Conservation (phyloP, 495 filamentous ascomycete genomes). For the Copromyces sp. region DNA sequence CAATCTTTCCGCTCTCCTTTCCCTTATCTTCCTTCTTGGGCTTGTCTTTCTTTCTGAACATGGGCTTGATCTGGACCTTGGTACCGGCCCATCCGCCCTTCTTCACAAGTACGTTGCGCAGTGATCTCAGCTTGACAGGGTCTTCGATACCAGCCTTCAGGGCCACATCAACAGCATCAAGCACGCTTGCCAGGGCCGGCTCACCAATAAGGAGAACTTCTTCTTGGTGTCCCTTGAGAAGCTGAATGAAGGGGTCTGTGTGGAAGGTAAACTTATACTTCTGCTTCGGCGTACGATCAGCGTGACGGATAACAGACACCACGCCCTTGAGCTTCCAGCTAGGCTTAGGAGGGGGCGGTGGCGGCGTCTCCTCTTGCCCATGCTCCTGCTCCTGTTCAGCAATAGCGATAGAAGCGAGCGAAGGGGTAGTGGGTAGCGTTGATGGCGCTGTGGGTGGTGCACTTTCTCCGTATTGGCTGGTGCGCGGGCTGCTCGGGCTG, state of each 20-base stretch:
- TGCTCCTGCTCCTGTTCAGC: slow-evolving; percentile 2
- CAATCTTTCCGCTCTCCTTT: slow-evolving; percentile 25
- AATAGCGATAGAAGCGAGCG: slow-evolving; percentile 1
- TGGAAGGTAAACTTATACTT: slow-evolving; percentile 99
- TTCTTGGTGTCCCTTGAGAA: slow-evolving; percentile 89
- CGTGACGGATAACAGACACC: slow-evolving; percentile 90
- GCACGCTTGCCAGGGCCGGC: slow-evolving; percentile 79
- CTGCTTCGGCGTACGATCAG: slow-evolving; percentile 94
- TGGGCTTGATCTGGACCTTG: slow-evolving; percentile 97
- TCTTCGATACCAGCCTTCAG: slow-evolving; percentile 74
- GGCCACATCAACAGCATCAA: slow-evolving; percentile 71
- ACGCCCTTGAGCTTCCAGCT: slow-evolving; percentile 98
- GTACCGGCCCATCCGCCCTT: slow-evolving; percentile 92
- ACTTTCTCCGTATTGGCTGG: slow-evolving; percentile 26
- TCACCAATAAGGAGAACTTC: slow-evolving; percentile 92
- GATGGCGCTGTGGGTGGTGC: slow-evolving; percentile 32
- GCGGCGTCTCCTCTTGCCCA: slow-evolving; percentile 33
- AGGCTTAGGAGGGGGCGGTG: slow-evolving; percentile 83
- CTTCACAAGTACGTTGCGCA: slow-evolving; percentile 77
- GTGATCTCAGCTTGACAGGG: slow-evolving; percentile 66
- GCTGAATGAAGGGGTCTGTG: slow-evolving; percentile 86
- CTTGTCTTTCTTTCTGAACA: slow-evolving; percentile 78
- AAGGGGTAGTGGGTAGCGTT: slow-evolving; percentile 33
- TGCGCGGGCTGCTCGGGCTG: slow-evolving; percentile 24
- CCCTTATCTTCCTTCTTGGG: slow-evolving; percentile 29